Evolutionary conservation across 2,329 filamentous ascomycete species (phyloP).

Genomic region (Bipolaris cookei): DNA sequence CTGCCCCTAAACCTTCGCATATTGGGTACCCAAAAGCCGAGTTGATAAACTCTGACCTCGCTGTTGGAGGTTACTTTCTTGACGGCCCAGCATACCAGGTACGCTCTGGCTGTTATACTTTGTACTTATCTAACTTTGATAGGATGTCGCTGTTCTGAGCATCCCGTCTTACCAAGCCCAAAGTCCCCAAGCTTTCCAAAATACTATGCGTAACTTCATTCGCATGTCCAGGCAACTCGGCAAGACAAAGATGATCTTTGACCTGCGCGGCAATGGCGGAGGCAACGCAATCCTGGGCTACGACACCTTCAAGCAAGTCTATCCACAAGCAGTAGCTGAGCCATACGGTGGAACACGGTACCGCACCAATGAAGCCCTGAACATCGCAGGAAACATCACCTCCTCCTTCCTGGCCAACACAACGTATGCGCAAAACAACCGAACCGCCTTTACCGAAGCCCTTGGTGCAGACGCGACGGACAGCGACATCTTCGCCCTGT

Average conservation of each 20-base stretch:
- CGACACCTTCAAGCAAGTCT: conserved; percentile 61
- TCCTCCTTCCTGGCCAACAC: conserved; percentile 39
- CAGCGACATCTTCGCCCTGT: conserved; percentile 34
- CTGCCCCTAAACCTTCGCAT: conserved; percentile 37
- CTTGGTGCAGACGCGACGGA: conserved; percentile 30
- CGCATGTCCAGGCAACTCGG: conserved; percentile 53
- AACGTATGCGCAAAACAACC: conserved; percentile 39
- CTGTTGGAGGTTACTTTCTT: conserved; percentile 56
- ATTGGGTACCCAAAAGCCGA: conserved; percentile 50
- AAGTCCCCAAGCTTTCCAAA: conserved; percentile 47
- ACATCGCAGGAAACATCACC: conserved; percentile 44
- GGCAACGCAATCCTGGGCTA: conserved; percentile 55
- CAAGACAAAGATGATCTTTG: conserved; percentile 69
- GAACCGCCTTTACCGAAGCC: conserved; percentile 34
- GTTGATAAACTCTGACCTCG: conserved; percentile 43
- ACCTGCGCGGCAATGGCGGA: conserved; percentile 66
- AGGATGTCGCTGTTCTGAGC: conserved; percentile 57
- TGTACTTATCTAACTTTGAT: conserved; percentile 47
- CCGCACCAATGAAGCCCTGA: conserved; percentile 52
- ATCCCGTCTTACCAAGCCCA: conserved; percentile 51
- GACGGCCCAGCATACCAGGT: conserved; percentile 47
- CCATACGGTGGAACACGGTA: conserved; percentile 57
- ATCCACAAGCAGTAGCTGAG: conserved; percentile 52
- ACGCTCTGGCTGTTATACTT: conserved; percentile 29
- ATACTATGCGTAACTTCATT: conserved; percentile 55